Percentiles rank a stretch among this genome's conserved stretches.
Evolutionary conservation across 352 stramenopile species (phyloP).

Genomic region (Albugo candida): DNA sequence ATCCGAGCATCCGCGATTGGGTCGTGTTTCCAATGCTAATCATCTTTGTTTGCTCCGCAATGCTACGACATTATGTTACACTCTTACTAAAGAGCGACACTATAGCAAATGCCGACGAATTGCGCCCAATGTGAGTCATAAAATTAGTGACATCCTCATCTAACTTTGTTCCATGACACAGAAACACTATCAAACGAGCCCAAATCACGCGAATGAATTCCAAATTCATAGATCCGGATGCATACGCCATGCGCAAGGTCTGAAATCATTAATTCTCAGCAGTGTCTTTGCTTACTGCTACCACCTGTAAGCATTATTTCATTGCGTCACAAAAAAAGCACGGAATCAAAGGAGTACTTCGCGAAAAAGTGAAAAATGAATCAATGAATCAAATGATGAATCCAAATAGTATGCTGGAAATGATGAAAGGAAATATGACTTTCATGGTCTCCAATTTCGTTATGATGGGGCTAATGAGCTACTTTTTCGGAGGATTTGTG

Average conservation of each 20-base stretch:
- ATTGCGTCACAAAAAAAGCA: slow-evolving; percentile 78
- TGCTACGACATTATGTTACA: slow-evolving; percentile 74
- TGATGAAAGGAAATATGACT: slow-evolving; percentile 98
- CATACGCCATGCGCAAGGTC: slow-evolving; percentile 80
- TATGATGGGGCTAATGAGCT: slow-evolving; percentile 98
- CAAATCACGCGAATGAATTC: slow-evolving; percentile 76
- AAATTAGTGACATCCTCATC: not conserved
- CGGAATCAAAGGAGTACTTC: slow-evolving; percentile 61
- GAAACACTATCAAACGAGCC: slow-evolving; percentile 72
- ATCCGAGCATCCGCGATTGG: slow-evolving; percentile 88
- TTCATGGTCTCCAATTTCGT: slow-evolving; percentile 99
- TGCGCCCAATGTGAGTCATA: slow-evolving; percentile 41
- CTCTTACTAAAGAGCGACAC: slow-evolving; percentile 71
- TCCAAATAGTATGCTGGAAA: slow-evolving; percentile 92
- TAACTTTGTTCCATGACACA: slow-evolving; percentile 9
- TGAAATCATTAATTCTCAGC: slow-evolving; percentile 10
- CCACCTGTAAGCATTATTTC: slow-evolving; percentile 47
- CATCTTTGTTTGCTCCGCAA: slow-evolving; percentile 80
- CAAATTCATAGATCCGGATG: slow-evolving; percentile 67
- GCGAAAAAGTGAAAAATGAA: slow-evolving; percentile 78
- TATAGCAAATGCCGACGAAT: slow-evolving; percentile 48
- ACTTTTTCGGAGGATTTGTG: slow-evolving; percentile 98
- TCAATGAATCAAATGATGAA: slow-evolving; percentile 90
- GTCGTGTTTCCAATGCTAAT: slow-evolving; percentile 95
- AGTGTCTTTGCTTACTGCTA: not conserved